Conservation (phyloP, 1,139 yeast species). For the Taphrina confusa region DNA sequence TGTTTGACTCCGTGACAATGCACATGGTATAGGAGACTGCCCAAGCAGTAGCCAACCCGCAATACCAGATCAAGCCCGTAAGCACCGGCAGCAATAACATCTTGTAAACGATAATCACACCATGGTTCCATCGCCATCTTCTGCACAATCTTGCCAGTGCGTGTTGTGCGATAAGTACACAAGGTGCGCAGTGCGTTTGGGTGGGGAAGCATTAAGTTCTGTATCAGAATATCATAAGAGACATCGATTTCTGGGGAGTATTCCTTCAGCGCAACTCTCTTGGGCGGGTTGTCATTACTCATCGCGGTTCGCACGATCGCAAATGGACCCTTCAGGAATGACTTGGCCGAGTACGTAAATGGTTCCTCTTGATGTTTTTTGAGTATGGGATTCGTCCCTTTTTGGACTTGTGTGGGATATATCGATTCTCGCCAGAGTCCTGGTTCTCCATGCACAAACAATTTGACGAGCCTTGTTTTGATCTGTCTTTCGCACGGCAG, state of each 20-base stretch:
- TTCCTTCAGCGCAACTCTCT: constrained; percentile 29
- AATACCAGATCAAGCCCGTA: constrained; percentile 28
- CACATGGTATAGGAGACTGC: constrained; percentile 27
- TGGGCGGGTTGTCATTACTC: constrained; percentile 27
- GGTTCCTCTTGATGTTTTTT: constrained; percentile 31
- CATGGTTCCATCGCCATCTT: constrained; percentile 35
- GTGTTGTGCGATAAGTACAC: constrained; percentile 29
- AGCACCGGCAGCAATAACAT: constrained; percentile 31
- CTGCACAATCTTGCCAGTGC: constrained; percentile 31
- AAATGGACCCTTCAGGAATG: constrained; percentile 30
- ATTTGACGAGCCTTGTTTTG: constrained; percentile 30
- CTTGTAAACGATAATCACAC: constrained; percentile 32
- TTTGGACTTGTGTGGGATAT: constrained; percentile 7
- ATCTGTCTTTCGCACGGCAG: constrained; percentile 26
- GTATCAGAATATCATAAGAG: constrained; percentile 31
- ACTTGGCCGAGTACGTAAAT: constrained; percentile 24
- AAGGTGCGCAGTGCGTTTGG: constrained; percentile 27
- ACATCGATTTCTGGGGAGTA: constrained; percentile 32
- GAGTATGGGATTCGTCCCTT: constrained; percentile 28
- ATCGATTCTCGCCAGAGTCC: constrained; percentile 33
- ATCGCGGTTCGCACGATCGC: constrained; percentile 33
- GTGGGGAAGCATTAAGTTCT: constrained; percentile 30
- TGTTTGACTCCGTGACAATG: constrained; percentile 34
- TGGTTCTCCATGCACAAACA: constrained; percentile 31
- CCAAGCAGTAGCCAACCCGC: constrained; percentile 31